A percentile compares a stretch with the other conserved stretches of the same genome.
phyloP scores from a whole-genome alignment of 208 protist genomes.

The Strigomonas galati region DNA sequence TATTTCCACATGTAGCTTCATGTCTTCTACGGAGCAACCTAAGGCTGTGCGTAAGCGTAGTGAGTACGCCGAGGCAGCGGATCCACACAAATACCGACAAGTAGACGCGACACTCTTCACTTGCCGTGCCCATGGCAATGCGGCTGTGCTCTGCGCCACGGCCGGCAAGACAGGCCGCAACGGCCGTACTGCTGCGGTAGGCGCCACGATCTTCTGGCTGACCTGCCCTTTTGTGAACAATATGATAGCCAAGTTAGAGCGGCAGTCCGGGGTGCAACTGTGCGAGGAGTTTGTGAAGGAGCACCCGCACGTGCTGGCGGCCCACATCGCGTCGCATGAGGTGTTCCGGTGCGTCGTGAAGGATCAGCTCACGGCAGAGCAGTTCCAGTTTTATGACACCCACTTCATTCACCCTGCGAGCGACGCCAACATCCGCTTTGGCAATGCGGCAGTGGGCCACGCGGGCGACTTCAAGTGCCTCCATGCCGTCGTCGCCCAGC shows the following conservation, averaged over 20 bases:
- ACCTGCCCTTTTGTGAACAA: constrained; percentile 82
- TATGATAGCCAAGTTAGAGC: constrained; percentile 71
- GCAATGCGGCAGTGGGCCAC: constrained; percentile 79
- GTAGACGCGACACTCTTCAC: constrained; percentile 55
- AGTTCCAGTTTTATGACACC: constrained; percentile 62
- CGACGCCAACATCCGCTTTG: constrained; percentile 37
- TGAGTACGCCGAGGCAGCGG: constrained; percentile 50
- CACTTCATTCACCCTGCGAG: constrained; percentile 45
- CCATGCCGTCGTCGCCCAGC: constrained; percentile 81
- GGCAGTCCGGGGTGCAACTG: constrained; percentile 40
- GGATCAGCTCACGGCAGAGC: constrained; percentile 32
- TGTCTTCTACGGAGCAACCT: constrained; percentile 3
- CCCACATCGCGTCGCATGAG: constrained; percentile 61
- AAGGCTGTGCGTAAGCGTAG: constrained; percentile 23
- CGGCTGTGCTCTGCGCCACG: constrained; percentile 71
- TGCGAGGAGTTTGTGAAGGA: constrained; percentile 27
- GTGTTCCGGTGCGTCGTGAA: constrained; percentile 39
- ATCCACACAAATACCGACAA: constrained; percentile 56
- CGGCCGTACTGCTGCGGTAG: constrained; percentile 61
- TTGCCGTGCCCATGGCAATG: constrained; percentile 44
- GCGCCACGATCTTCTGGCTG: constrained; percentile 82
- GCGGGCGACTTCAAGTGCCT: constrained; percentile 79
- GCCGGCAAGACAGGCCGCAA: constrained; percentile 73
- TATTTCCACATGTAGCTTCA: background rate
- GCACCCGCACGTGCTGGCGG: constrained; percentile 14